Conservation (phyloP, 2,329 filamentous ascomycete species). For the Xylariaceae sp. region DNA sequence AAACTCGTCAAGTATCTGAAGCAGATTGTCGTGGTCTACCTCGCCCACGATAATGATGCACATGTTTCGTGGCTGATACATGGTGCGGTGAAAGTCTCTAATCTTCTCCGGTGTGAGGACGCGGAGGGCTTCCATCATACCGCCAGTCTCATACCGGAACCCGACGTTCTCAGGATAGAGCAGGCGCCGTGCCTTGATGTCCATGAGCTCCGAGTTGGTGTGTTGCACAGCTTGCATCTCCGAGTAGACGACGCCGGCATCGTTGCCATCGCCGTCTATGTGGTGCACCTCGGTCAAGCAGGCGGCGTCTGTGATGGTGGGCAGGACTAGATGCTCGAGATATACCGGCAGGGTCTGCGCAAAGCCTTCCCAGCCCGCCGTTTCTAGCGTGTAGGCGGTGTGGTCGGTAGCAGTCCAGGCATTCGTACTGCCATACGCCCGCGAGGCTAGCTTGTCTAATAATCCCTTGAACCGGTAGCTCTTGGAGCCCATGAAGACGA, state of each 20-base stretch:
- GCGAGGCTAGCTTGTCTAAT: constrained; percentile 85
- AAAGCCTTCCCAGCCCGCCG: constrained; percentile 95
- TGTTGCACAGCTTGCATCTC: constrained; percentile 98
- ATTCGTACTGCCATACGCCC: constrained; percentile 91
- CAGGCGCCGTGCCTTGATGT: constrained; percentile 70
- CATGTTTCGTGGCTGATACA: constrained; percentile 97
- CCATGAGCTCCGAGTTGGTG: constrained; percentile 77
- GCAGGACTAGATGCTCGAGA: constrained; percentile 86
- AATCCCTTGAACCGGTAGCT: constrained; percentile 93
- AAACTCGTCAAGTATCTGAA: constrained; percentile 79
- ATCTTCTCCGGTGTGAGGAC: constrained; percentile 84
- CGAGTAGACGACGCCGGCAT: constrained; percentile 95
- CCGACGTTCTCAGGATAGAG: constrained; percentile 86
- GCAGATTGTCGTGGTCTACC: constrained; percentile 72
- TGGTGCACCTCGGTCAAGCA: constrained; percentile 97
- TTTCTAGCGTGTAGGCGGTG: constrained; percentile 92
- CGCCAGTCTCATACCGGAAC: constrained; percentile 96
- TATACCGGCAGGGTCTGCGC: constrained; percentile 92
- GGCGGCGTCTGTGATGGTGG: constrained; percentile 84
- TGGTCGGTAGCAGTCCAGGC: constrained; percentile 97
- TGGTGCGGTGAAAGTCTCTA: constrained; percentile 86
- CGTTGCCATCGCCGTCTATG: constrained; percentile 85
- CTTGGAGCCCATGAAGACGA: constrained; percentile 86
- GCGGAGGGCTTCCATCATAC: constrained; percentile 87
- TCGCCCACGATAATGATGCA: constrained; percentile 90